Evolutionary conservation across 148 eudicot species (phyloP).

Genomic region (Chenopodium quinoa): DNA sequence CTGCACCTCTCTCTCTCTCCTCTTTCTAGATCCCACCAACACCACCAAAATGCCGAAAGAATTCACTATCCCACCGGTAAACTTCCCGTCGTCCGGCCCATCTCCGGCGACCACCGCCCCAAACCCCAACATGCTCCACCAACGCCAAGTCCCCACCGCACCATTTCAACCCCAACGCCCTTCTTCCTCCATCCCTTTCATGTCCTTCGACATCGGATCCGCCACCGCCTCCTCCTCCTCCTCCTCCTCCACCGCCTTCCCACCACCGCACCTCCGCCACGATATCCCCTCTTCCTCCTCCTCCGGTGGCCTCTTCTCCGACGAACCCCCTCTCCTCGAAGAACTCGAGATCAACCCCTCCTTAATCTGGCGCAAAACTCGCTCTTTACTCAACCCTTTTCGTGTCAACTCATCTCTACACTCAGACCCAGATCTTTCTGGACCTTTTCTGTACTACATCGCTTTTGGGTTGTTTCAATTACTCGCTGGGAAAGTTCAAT

Average conservation of each 20-base stretch:
- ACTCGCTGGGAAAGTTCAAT: neutral
- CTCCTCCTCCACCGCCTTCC: neutral
- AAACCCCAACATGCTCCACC: neutral
- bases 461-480: neutral
- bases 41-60: neutral
- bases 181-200: conserved; percentile 5
- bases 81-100: neutral
- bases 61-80: conserved; percentile 16
- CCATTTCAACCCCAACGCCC: neutral
- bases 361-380: conserved; percentile 20
- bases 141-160: neutral
- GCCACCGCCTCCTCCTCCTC: neutral
- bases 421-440: neutral
- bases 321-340: conserved; percentile 24
- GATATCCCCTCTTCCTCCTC: conserved; percentile 8
- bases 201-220: conserved; percentile 21
- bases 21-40: neutral
- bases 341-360: conserved; percentile 27
- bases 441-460: neutral
- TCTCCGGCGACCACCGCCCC: neutral
- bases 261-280: neutral
- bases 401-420: conserved; percentile 11
- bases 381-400: conserved; percentile 20
- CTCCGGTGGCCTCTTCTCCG: conserved; percentile 15
- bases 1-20: no score